A percentile compares a stretch with the other conserved stretches of the same genome.
Conservation (phyloP, 1,139 yeast species). For the Yueomyces sp. region DNA sequence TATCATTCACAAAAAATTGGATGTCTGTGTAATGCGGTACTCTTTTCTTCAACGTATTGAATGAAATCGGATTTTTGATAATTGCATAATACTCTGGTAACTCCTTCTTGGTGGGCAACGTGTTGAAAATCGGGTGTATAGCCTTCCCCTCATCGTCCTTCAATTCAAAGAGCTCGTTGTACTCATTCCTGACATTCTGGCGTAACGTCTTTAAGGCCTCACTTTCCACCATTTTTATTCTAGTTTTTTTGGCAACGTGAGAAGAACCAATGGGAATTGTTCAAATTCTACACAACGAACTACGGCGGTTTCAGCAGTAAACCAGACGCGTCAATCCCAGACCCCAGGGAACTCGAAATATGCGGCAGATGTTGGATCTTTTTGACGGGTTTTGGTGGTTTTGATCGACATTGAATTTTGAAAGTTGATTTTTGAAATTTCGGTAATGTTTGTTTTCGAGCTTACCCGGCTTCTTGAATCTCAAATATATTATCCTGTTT, state of each 20-base stretch:
- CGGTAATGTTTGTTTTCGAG: no score
- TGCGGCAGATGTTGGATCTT: not conserved
- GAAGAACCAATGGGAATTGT: no score
- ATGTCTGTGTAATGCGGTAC: slow-evolving; percentile 40
- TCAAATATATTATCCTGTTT: no score
- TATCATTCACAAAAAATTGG: slow-evolving; percentile 61
- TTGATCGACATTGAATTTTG: no score
- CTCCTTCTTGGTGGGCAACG: slow-evolving; percentile 39
- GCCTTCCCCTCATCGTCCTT: slow-evolving; percentile 33
- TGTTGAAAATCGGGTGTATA: slow-evolving; percentile 36
- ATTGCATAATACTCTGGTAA: slow-evolving; percentile 64
- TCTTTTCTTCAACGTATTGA: slow-evolving; percentile 48
- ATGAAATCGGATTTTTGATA: slow-evolving; percentile 59
- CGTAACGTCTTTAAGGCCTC: not conserved
- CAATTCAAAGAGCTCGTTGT: slow-evolving; percentile 29
- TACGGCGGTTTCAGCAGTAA: no score
- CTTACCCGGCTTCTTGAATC: no score
- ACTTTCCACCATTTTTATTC: not conserved
- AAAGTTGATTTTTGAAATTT: not conserved
- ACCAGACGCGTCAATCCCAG: not conserved
- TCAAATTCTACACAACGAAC: no score
- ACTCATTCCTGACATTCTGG: slow-evolving; percentile 5
- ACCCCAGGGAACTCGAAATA: not conserved
- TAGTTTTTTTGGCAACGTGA: not conserved
- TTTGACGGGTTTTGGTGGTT: no score